A percentile compares a stretch with the other conserved stretches of the same genome.
phyloP scores from a whole-genome alignment of 2,329 filamentous ascomycete genomes.

The Bertia moriformis region DNA sequence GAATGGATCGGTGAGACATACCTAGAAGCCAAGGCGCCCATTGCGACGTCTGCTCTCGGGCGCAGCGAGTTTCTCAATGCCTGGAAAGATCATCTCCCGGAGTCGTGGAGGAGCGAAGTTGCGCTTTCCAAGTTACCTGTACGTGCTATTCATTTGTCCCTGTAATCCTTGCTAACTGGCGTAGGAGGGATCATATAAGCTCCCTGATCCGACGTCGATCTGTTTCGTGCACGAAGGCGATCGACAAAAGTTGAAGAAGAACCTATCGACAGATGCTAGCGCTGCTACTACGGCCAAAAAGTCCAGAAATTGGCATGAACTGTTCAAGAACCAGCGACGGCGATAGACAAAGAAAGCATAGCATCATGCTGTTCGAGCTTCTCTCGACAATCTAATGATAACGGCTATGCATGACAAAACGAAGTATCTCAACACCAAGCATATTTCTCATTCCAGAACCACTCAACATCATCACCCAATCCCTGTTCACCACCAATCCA shows the following conservation, averaged over 20 bases:
- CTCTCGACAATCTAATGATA: no score
- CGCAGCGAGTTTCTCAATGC: constrained; percentile 16
- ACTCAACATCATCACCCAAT: constrained; percentile 39
- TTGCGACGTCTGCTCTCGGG: constrained; percentile 11
- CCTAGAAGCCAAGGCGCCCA: constrained; percentile 19
- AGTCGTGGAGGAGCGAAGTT: constrained; percentile 20
- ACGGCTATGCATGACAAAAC: no score
- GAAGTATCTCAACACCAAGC: constrained; percentile 48
- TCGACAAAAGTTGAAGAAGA: constrained; percentile 12
- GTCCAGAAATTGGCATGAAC: constrained; percentile 1
- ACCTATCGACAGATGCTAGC: constrained; percentile 8
- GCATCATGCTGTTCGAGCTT: no score
- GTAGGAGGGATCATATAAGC: constrained; percentile 15
- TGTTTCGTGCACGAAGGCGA: constrained; percentile 16
- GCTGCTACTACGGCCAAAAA: background rate
- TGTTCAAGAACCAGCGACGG: background rate
- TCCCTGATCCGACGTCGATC: constrained; percentile 17
- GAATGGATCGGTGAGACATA: constrained; percentile 21
- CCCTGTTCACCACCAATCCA: constrained; percentile 48
- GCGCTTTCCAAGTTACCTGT: constrained; percentile 16
- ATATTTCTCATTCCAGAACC: constrained; percentile 66
- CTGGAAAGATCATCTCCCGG: constrained; percentile 26
- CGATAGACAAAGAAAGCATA: no score
- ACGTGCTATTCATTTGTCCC: constrained; percentile 4
- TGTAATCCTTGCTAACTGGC: background rate